Base-by-base conservation (phyloP, 176 grass and related monocot genomes). In the Alopecurus myosuroides region DNA sequence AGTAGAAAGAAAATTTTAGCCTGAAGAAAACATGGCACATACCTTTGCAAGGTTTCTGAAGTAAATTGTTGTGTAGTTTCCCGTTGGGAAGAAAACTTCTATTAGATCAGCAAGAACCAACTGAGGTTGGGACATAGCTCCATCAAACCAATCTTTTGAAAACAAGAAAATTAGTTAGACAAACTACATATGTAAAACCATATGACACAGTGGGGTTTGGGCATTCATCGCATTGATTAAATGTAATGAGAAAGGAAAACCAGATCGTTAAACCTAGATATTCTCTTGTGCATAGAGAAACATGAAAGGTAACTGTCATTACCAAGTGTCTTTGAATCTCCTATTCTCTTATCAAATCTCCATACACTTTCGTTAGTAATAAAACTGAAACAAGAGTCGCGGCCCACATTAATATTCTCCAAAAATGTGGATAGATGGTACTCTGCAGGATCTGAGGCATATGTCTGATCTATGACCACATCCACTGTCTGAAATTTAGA, bases 11-110 rank as follows among this genome's bases (percentile, higher is more conserved):
- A 67, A 60, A 77, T 37, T 1, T 20, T 78, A 45, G 48, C 29
- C 7, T 77, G 34, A 31, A 78, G 34, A 93, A 46, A 76, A 78
- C 19, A 42, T 52, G 56, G 40, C 10, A 29, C n/a, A 61, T 58
- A 92, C 94, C 90, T 96, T 96, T 76, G 88, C 90, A 14, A 99
- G 88, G 49, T 99, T 96, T 85, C 97, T 92, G 70, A 99, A 96
- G 88, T 92, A 96, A 82, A 88, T 82, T 65, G 88, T 92, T 63
- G 40, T 86, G 84, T 94, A 91, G 81, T 96, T 94, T 22, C 93
- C 89, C 51, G 89, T 96, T 74, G 94, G 94, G 78, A 99, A 96
- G 86, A 96, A 94, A 82, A 81, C 84, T 88, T 96, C 90, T 40
- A 89, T 94, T 55, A 99, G 84, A 80, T 99, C 94, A 80, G 91